Base-by-base conservation (phyloP, 306 rosid species). In the Fagus sylvatica region DNA sequence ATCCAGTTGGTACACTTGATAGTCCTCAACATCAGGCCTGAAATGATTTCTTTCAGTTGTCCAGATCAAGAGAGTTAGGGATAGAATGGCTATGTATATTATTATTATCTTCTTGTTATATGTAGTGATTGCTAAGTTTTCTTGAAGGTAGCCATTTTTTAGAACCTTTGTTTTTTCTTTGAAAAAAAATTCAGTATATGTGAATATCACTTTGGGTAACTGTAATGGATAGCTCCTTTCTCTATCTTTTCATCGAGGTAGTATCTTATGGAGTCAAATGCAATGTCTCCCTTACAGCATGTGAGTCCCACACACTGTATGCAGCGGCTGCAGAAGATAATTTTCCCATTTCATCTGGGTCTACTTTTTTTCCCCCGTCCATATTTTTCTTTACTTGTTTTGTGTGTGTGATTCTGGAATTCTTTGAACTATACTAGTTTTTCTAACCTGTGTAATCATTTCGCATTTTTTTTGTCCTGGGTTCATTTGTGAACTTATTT, bases 81-180 rank as follows among this genome's bases (percentile, higher is more conserved):
- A 80, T 93, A 93, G 96, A 80, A 79, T 88, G 72, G 19, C 83
- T 77, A 1, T 93, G 93, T 93, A 93, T 77, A 89, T 85, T 83
- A 76, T 74, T 81, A 73, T 66, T 54, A 74, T 49, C 9, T 68
- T 49, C 69, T 78, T 83, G 73, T 70, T 76, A 48, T 55, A 70
- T 81, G 79, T 60, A 79, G 88, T 53, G 83, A 77, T 76, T 76
- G 64, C 75, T 74, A 75, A 74, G 85, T 74, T 83, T 87, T 73
- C 79, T 49, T 77, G 80, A 83, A 77, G 83, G 81, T 83, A 86
- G 91, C 78, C 85, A 64, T 72, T 82, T 84, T 78, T 79, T 70
- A 79, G 70, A 70, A 80, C 67, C 76, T 8, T 55, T 76, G 67
- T 33, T 34, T 3, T 69, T 80, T 19, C 66, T 59, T 74, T 72